Evolutionary conservation across 2,329 filamentous ascomycete species (phyloP).

Genomic region (Dothidotthia symphoricarpi): DNA sequence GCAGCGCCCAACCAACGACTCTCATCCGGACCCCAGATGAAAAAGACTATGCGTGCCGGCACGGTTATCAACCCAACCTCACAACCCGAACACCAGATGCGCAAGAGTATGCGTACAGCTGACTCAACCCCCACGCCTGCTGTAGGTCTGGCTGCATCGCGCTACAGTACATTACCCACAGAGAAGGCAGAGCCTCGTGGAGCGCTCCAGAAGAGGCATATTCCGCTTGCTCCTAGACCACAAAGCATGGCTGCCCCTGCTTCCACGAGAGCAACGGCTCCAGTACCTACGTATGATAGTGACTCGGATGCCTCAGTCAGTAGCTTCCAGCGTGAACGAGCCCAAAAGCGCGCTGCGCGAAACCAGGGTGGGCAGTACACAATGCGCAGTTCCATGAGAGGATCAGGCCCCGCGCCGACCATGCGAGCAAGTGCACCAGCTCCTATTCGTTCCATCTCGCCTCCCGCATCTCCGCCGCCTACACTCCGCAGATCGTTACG

Average conservation of each 20-base stretch:
- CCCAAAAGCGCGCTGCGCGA: conserved; percentile 29
- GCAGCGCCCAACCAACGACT: conserved; percentile 3
- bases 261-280: conserved; percentile 17
- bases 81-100: conserved; percentile 27
- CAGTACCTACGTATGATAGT: conserved; percentile 37
- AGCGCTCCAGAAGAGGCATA: conserved; percentile 42
- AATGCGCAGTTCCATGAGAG: conserved; percentile 74
- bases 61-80: conserved; percentile 5
- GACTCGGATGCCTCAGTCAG: conserved; percentile 56
- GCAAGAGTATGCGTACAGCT: conserved; percentile 41
- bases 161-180: conserved; percentile 29
- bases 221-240: conserved; percentile 31
- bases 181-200: conserved; percentile 32
- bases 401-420: conserved; percentile 28
- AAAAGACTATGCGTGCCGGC: conserved; percentile 37
- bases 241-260: conserved; percentile 25
- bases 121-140: conserved; percentile 27
- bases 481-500: conserved; percentile 37
- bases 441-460: conserved; percentile 45
- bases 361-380: conserved; percentile 51
- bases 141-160: conserved; percentile 36
- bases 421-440: conserved; percentile 27
- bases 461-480: conserved; percentile 26
- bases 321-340: conserved; percentile 69
- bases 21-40: conserved; percentile 26